Evolutionary conservation across 176 grass and related monocot species (phyloP), one percentile per base, ranked within the genome.

Genomic region (Alloteropsis semialata): DNA sequence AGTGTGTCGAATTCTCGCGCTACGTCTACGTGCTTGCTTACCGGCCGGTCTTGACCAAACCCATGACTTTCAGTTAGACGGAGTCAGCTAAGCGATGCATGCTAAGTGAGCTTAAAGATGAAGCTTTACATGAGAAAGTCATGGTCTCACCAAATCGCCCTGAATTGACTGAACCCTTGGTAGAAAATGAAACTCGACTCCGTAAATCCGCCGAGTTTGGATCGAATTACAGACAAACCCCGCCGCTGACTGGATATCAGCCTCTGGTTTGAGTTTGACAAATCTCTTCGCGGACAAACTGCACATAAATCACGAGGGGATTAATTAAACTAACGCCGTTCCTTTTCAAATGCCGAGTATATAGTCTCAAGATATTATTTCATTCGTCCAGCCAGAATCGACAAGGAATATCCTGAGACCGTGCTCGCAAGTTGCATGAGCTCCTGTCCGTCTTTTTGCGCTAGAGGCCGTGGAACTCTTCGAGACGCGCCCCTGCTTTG

Each of bases 61-160:
- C 62, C 25, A 38, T 48, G 87, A 80, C 60, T 84, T 84, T 39
- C 25, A 34, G 33, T 59, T 51, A 13, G 82, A 75, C 69, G 4
- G 80, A 60, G 60, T 77, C 87, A 54, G 72, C 50, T 59, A 33
- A 30, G 25, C 3, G 65, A 83, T 13, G 44, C 56, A 46, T 67
- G 14, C 37, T 65, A 46, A 74, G 43, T 41, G 51, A 75, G 17
- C 41, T 68, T n/a, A 6, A 9, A 69, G 19, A 25, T 10, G 67
- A 66, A n/a, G 33, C 37, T 50, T 69, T 72, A 3, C 72, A n/a
- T n/a, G n/a, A 77, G 10, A 38, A 81, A 89, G 71, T 85, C 87
- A 55, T 76, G 32, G 76, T 74, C 37, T 42, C 60, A 62, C 42
- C 76, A 53, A 54, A 75, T 51, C 61, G 29, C 21, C 32, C 12